Base-by-base conservation (phyloP, 2,329 filamentous ascomycete genomes). In the Botrytis elliptica region DNA sequence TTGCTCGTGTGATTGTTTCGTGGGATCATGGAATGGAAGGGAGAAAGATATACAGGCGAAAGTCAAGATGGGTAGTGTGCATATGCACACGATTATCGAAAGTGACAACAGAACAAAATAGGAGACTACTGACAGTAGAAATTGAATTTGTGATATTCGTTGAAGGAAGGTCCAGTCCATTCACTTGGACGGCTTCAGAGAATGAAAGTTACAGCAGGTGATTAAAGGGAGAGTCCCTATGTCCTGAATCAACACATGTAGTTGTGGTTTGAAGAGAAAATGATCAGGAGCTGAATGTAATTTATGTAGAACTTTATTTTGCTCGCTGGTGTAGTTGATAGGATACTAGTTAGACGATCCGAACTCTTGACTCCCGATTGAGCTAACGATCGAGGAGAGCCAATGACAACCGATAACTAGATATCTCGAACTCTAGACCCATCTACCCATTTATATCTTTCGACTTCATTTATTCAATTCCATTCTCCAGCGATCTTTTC, bases 101-200 rank as follows among this genome's bases (percentile, higher is more conserved):
- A 25, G 12, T 16, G 33, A 60, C 10, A 60, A 60, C 1, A 60
- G 38, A 25, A 25, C 36, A 9, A 5, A 7, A 59, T 20, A 38
- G 59, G 33, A 60, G 20, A 62, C 59, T 7, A 38, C 9, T 25
- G 5, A 5, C 5, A 38, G 3, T 36, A 38, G 14, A 25, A 25
- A 38, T 25, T 8, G 59, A 1, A 62, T 62, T 3, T 25, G 0
- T 25, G 1, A 0, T 36, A 8, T 14, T 14, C 33, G 1, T 1
- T 4, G 2, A 38, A 25, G 2, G 22, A 7, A 55, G 49, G 25
- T 6, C 5, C 12, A 4, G 16, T 38, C 4, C 18, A 22, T 36
- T 8, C 12, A 42, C 3, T 8, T 16, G 22, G 22, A 62, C 5
- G 33, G 12, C 20, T 38, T 38, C 0, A 8, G 12, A 14, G 3